Evolutionary conservation across 352 stramenopile genomes (phyloP).

Genomic region (Globisporangium nodosum): DNA sequence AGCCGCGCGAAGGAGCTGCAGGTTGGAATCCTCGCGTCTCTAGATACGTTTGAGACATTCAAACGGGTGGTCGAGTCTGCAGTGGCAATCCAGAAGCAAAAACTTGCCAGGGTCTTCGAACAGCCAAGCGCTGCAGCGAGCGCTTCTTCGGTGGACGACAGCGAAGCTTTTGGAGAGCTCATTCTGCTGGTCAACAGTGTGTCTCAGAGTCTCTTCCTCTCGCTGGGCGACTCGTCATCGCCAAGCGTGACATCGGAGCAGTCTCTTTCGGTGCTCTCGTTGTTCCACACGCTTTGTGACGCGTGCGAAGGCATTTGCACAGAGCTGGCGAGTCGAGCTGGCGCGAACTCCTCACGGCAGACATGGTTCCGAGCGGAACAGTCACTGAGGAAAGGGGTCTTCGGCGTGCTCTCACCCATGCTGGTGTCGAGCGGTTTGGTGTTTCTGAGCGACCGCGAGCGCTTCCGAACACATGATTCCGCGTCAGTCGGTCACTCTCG

Average conservation of each 20-base stretch:
- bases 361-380: slow-evolving; percentile 10
- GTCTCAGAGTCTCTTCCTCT: slow-evolving; percentile 29
- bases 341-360: neutral
- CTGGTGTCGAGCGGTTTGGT: slow-evolving; percentile 31
- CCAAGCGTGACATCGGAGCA: slow-evolving; percentile 1
- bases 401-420: slow-evolving; percentile 29
- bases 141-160: neutral
- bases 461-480: slow-evolving; percentile 9
- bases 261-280: slow-evolving; percentile 4
- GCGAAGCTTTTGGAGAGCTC: slow-evolving; percentile 25
- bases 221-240: neutral
- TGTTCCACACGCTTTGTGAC: slow-evolving; percentile 9
- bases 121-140: neutral
- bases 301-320: slow-evolving; percentile 9
- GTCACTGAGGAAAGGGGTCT: slow-evolving; percentile 4
- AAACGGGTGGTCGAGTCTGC: slow-evolving; percentile 31
- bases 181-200: slow-evolving; percentile 44
- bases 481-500: neutral
- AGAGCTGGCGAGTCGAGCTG: neutral
- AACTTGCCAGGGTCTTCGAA: slow-evolving; percentile 13
- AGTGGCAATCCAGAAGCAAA: slow-evolving; percentile 25
- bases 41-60: slow-evolving; percentile 19
- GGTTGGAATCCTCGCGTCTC: slow-evolving; percentile 16
- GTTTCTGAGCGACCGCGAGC: slow-evolving; percentile 24
- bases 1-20: slow-evolving; percentile 31